Evolutionary conservation across 148 eudicot species (phyloP).

Genomic region (Camellia lanceoleosa): DNA sequence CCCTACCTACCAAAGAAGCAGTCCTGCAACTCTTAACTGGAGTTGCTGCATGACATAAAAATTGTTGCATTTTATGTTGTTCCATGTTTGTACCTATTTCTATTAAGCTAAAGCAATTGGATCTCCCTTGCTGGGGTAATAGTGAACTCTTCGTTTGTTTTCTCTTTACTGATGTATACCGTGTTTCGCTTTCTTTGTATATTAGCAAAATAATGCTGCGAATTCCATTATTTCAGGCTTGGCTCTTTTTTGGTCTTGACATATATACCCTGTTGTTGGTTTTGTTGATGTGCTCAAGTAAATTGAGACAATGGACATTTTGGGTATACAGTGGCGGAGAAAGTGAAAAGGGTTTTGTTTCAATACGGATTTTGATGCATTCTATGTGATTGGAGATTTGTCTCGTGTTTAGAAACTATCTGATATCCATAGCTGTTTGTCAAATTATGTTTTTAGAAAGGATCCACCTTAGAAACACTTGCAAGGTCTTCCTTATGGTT

Average conservation of each 20-base stretch:
- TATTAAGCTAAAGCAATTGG: background rate
- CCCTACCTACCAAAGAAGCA: slow-evolving; percentile 60
- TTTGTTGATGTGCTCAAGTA: background rate
- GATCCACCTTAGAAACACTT: no score
- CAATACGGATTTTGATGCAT: no score
- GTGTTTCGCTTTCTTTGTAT: background rate
- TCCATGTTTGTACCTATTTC: slow-evolving; percentile 4
- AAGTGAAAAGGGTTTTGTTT: no score
- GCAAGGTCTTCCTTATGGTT: no score
- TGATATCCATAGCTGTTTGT: no score
- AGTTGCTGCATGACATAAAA: slow-evolving; percentile 17
- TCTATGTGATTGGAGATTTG: no score
- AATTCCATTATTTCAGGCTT: background rate
- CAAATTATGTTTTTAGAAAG: no score
- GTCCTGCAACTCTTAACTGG: slow-evolving; percentile 48
- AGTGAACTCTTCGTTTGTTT: background rate
- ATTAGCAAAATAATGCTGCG: slow-evolving; percentile 1
- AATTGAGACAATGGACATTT: no score
- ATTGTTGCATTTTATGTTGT: background rate
- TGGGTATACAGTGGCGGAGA: no score
- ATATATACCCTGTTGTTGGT: no score
- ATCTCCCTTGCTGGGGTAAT: background rate
- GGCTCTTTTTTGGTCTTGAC: background rate
- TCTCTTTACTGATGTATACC: background rate
- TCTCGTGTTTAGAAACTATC: no score